Evolutionary conservation across 2,329 filamentous ascomycete species (phyloP), one percentile per base, ranked within the genome.

Genomic region (Metarhizium album): DNA sequence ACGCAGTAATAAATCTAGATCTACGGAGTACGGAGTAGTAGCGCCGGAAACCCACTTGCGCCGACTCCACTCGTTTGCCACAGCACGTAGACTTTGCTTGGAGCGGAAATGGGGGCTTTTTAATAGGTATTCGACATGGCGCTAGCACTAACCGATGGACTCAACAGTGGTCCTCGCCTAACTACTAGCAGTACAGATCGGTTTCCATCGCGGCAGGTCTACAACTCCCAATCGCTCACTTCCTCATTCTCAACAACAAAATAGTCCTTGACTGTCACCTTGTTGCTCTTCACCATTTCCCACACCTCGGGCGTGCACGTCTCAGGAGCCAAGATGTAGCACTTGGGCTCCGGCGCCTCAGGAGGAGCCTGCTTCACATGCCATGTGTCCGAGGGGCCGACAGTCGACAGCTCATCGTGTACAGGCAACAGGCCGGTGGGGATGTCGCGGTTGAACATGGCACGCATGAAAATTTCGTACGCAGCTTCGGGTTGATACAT

Each of bases 401-500:
- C 67, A 57, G 18, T 78, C 37, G 69, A 68, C 59, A 78, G 83
- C 2, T 63, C 68, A 1, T 74, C 67, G 4, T 78, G 67, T 50
- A 80, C 67, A 42, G 79, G 68, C 2, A 67, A 54, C 33, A 74
- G 70, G 13, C 83, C 80, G 0, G 74, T 75, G 1, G 78, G 68
- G 46, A 83, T 67, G 50, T 80, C 74, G 53, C 70, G 72, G 16
- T 76, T 74, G 42, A 70, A 70, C 51, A 83, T 69, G 16, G 79
- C 78, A 27, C 82, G 74, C 49, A 77, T 75, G 57, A 84, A 83
- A 37, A 82, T 67, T 54, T 74, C 72, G 51, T 81, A 72, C 1
- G 77, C 69, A 1, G 78, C 76, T 54, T 73, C 67, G 4, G 80
- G 80, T 64, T 82, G 79, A 58, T 79, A 80, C 37, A 73, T 74